Evolutionary conservation across 352 stramenopile species (phyloP).

Genomic region (Globisporangium echinulatum): DNA sequence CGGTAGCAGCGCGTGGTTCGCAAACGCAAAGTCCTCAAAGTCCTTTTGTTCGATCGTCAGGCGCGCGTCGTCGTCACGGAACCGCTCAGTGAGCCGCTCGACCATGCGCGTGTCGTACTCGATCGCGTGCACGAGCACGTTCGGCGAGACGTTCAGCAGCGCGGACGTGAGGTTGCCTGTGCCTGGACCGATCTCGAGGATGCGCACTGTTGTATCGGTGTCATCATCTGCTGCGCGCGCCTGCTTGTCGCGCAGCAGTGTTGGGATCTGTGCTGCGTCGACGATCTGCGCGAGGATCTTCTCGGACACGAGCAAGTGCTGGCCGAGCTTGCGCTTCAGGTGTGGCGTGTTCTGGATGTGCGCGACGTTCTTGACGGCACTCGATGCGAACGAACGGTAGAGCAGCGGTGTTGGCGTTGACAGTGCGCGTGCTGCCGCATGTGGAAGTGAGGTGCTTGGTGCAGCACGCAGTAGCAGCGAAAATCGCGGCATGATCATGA

Average conservation of each 20-base stretch:
- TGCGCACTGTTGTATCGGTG: slow-evolving; percentile 19
- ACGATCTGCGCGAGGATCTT: slow-evolving; percentile 60
- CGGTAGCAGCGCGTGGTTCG: slow-evolving; percentile 7
- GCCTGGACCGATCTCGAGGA: slow-evolving; percentile 81
- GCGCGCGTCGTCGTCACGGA: slow-evolving; percentile 21
- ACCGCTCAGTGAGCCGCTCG: slow-evolving; percentile 53
- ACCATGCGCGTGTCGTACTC: slow-evolving; percentile 81
- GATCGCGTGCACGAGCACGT: slow-evolving; percentile 54
- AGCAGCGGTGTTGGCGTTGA: neutral
- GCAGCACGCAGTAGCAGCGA: too few relatives aligned
- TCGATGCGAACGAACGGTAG: neutral
- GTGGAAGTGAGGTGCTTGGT: too few relatives aligned
- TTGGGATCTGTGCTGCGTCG: slow-evolving; percentile 40
- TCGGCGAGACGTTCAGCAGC: slow-evolving; percentile 38
- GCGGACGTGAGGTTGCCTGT: slow-evolving; percentile 84
- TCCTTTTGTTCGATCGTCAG: slow-evolving; percentile 33
- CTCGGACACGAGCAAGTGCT: slow-evolving; percentile 74
- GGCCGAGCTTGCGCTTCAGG: slow-evolving; percentile 77
- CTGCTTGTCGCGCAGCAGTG: slow-evolving; percentile 19
- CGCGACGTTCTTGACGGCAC: slow-evolving; percentile 24
- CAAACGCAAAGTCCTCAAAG: slow-evolving; percentile 40
- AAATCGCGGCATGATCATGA: too few relatives aligned
- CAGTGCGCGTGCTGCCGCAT: too few relatives aligned
- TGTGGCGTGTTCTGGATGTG: slow-evolving; percentile 50
- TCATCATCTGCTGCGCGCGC: neutral